Percentiles rank a stretch among this genome's conserved stretches.
Conservation (phyloP, 2,329 filamentous ascomycete species). For the Fusarium verrucosum region DNA sequence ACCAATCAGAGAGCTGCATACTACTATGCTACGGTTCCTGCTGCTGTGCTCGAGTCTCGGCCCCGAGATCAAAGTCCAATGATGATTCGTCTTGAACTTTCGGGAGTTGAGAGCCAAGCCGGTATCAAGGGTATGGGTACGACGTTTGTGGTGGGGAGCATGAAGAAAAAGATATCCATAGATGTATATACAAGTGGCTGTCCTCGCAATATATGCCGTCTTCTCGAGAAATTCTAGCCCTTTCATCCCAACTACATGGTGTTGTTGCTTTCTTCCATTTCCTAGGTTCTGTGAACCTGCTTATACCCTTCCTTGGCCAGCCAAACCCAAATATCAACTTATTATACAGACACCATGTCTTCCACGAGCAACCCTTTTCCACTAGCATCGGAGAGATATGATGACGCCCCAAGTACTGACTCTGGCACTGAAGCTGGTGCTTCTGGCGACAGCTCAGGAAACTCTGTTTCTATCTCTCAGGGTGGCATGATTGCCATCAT, state of each 20-base stretch:
- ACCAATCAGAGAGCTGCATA: slow-evolving; percentile 43
- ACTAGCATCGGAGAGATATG: slow-evolving; percentile 54
- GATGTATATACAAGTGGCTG: slow-evolving; percentile 42
- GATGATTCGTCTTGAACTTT: slow-evolving; percentile 20
- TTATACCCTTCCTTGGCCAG: slow-evolving; percentile 1
- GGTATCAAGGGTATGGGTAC: slow-evolving; percentile 22
- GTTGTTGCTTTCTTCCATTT: slow-evolving; percentile 12
- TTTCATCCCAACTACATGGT: slow-evolving; percentile 11
- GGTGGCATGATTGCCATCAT: slow-evolving; percentile 79
- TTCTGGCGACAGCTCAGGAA: slow-evolving; percentile 66
- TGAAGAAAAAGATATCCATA: slow-evolving; percentile 6
- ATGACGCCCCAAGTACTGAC: slow-evolving; percentile 49
- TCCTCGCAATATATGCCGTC: slow-evolving; percentile 20
- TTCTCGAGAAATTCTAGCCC: not conserved
- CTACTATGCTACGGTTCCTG: slow-evolving; percentile 22
- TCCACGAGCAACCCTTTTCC: slow-evolving; percentile 54
- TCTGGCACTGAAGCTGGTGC: slow-evolving; percentile 70
- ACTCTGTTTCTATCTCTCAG: slow-evolving; percentile 69
- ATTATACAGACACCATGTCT: slow-evolving; percentile 49
- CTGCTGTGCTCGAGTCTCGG: slow-evolving; percentile 33
- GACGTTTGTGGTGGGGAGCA: slow-evolving; percentile 33
- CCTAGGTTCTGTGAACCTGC: slow-evolving; percentile 36
- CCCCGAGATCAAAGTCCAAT: slow-evolving; percentile 34
- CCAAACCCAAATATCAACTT: slow-evolving; percentile 7
- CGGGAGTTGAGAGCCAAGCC: slow-evolving; percentile 29